Evolutionary conservation across 1,139 yeast genomes (phyloP).

Genomic region (Debaryomycetaceae sp.): DNA sequence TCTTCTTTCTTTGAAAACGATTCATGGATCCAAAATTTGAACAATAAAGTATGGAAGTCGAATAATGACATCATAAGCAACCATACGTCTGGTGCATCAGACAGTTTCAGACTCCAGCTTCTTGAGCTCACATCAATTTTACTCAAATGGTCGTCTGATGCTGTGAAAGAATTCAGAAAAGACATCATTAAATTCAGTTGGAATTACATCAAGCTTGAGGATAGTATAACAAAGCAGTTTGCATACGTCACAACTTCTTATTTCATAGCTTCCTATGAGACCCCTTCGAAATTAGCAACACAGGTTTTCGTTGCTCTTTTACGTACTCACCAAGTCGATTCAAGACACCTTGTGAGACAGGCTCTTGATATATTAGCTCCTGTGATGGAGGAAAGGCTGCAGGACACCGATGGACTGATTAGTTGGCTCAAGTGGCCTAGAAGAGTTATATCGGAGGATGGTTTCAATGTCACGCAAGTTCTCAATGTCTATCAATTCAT

Average conservation of each 20-base stretch:
- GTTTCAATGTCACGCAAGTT: constrained; percentile 76
- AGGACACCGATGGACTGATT: constrained; percentile 51
- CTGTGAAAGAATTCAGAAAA: constrained; percentile 65
- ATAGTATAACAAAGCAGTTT: constrained; percentile 83
- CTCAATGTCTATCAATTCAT: constrained; percentile 87
- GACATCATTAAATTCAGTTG: constrained; percentile 92
- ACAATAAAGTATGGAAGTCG: constrained; percentile 70
- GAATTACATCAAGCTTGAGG: constrained; percentile 89
- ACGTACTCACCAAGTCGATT: constrained; percentile 82
- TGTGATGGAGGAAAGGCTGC: constrained; percentile 70
- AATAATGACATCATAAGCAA: constrained; percentile 51
- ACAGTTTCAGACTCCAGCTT: constrained; percentile 71
- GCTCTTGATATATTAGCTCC: constrained; percentile 90
- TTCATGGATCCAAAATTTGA: constrained; percentile 63
- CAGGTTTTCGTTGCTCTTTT: constrained; percentile 90
- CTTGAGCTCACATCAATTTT: constrained; percentile 78
- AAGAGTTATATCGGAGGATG: constrained; percentile 86
- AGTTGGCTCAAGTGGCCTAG: constrained; percentile 97
- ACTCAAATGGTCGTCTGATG: constrained; percentile 63
- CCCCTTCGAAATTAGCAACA: constrained; percentile 83
- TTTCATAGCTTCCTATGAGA: constrained; percentile 84
- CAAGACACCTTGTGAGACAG: constrained; percentile 77
- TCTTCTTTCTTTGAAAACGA: constrained; percentile 40
- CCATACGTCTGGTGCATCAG: constrained; percentile 68
- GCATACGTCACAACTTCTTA: constrained; percentile 88